Base-by-base conservation (phyloP, 2,329 filamentous ascomycete species). In the Trichoderma sp. region DNA sequence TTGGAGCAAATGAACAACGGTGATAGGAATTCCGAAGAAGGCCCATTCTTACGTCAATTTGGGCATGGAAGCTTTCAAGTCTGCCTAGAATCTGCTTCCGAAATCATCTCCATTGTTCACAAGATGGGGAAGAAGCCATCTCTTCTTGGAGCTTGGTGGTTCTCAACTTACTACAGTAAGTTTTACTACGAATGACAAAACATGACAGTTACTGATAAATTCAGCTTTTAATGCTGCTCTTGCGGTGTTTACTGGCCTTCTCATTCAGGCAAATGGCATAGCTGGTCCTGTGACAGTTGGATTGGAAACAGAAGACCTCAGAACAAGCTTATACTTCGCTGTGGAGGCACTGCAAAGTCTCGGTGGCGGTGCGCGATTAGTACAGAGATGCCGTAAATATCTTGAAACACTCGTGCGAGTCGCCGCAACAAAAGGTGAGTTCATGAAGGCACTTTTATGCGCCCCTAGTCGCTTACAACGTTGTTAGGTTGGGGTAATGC, bases 81-180 rank as follows among this genome's bases (percentile, higher is more conserved):
- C 10, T 64, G 60, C 9, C n/a, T 64, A 3, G 45, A 64, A 32
- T 64, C 60, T 10, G 60, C 60, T 34, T 42, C 29, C 9, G 45
- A 52, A 12, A 64, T 64, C 6, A 64, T 64, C 9, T 19, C 45
- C 2, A 52, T 64, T 10, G 45, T 64, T 39, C 22, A 64, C n/a
- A 53, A 37, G 48, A 50, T 64, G 34, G 60, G 60, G 15, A 52
- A 42, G 22, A 48, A 64, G 6, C 60, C 45, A 5, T 52, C 45
- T 17, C 34, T 52, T 37, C 60, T 64, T 19, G 60, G 60, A 27
- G 60, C 60, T 22, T 64, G 60, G 60, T 64, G 60, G 60, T 64
- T 64, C 13, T 53, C 60, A 6, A 37, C 50, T 9, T 64, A 64
- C 22, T 64, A 64, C 8, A 64, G 60, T 64, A 37, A 64, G 60